Evolutionary conservation across 768 basidiomycete species (phyloP).

Genomic region (Amanita subjunquillea): DNA sequence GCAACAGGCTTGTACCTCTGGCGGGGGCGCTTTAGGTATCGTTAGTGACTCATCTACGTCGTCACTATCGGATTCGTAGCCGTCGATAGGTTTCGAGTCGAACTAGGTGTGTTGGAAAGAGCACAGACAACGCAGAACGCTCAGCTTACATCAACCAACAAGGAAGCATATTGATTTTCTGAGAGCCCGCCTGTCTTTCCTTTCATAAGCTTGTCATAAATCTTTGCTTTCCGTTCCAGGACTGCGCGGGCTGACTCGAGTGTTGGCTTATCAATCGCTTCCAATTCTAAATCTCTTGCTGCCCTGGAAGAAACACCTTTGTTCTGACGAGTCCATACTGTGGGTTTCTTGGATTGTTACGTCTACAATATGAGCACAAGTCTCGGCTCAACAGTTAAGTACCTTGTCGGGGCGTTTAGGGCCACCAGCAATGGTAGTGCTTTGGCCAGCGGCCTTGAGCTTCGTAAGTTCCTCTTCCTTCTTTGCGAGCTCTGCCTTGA

Average conservation of each 20-base stretch:
- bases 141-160: constrained; percentile 69
- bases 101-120: constrained; percentile 33
- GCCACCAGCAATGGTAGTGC: constrained; percentile 45
- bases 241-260: constrained; percentile 62
- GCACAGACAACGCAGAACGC: background rate
- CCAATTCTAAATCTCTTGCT: constrained; percentile 59
- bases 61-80: constrained; percentile 62
- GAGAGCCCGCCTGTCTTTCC: constrained; percentile 73
- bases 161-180: constrained; percentile 60
- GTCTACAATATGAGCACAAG: constrained; percentile 5
- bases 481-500: constrained; percentile 64
- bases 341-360: constrained; percentile 46
- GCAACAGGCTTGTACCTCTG: constrained; percentile 24
- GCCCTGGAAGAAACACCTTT: constrained; percentile 61
- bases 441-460: constrained; percentile 48
- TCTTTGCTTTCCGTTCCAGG: constrained; percentile 68
- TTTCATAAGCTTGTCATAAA: constrained; percentile 69
- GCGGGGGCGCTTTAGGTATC: constrained; percentile 37
- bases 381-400: constrained; percentile 3
- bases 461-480: constrained; percentile 48
- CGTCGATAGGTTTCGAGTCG: constrained; percentile 41
- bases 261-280: constrained; percentile 57
- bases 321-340: constrained; percentile 68
- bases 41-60: constrained; percentile 72
- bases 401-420: constrained; percentile 68